Evolutionary conservation across 805 yeast genomes (phyloP), one percentile per base, ranked within the genome.

Genomic region (Candida chilensis): DNA sequence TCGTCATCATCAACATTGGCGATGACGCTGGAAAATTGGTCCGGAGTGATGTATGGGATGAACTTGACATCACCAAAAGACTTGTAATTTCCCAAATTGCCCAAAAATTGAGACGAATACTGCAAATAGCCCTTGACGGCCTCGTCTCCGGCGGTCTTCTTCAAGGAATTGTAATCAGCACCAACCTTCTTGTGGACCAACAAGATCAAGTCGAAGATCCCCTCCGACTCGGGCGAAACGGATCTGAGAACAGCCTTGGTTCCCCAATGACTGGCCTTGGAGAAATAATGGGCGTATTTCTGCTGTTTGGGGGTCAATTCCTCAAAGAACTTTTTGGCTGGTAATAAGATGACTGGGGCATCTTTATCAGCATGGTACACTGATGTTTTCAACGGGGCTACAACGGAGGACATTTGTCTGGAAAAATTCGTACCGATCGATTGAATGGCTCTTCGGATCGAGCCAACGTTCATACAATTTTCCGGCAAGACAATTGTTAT

Each of bases 41-140:
- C 67, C 19, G 41, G 45, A 0, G 65, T 33, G 24, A 84, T 44
- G 30, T 73, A 58, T 24, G 96, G 96, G 38, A 86, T 66, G 46
- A 86, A 86, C 54, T 86, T 86, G 42, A 74, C 73, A 56, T 86
- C 95, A 40, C 96, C 96, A 51, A 86, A 86, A 1, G 92, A 79
- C 56, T 80, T 86, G 57, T 71, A 82, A 47, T 82, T 82, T 40
- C 92, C 92, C 50, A 78, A 61, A 52, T 82, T 82, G 22, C 78
- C 62, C 37, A 82, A 59, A 45, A 82, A 76, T 58, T 82, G 90
- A 24, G 86, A 79, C 18, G 78, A 80, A 50, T 73, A 85, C 47
- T 79, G 84, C 50, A 84, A 57, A 49, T 80, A 83, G 13, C 50
- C 48, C 25, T 54, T 47, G 12, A 61, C 60, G 6, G 50, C 52